These are phyloP conservation scores for Panaeolus papilionaceus DNA, from an alignment of 768 basidiomycete species.

Conservation along the genomic window DNA sequence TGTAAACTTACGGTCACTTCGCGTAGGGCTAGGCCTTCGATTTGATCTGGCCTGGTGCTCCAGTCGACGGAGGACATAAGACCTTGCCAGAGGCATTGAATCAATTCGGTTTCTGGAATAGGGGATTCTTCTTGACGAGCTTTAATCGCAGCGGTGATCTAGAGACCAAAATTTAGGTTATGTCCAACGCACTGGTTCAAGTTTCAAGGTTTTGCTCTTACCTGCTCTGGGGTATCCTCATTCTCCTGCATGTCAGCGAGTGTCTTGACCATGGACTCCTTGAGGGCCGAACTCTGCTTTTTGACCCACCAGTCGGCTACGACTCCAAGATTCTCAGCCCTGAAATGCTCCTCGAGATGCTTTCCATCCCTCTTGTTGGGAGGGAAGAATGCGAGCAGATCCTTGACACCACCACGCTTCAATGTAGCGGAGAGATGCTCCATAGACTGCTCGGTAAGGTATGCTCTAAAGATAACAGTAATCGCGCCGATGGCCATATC, in stretches of 20 bases:
- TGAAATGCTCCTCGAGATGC: slow-evolving; percentile 87
- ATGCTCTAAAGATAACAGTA: slow-evolving; percentile 81
- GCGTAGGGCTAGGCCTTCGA: slow-evolving; percentile 86
- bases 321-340: slow-evolving; percentile 73
- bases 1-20: slow-evolving; percentile 77
- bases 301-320: slow-evolving; percentile 96
- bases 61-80: slow-evolving; percentile 89
- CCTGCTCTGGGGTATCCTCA: slow-evolving; percentile 73
- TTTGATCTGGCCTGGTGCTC: slow-evolving; percentile 89
- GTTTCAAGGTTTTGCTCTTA: slow-evolving; percentile 37
- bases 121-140: slow-evolving; percentile 74
- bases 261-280: slow-evolving; percentile 74
- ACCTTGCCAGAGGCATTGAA: slow-evolving; percentile 92
- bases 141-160: slow-evolving; percentile 84
- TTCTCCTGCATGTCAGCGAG: slow-evolving; percentile 74
- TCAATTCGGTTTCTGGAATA: slow-evolving; percentile 85
- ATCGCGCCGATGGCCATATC: slow-evolving; percentile 81
- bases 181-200: slow-evolving; percentile 16
- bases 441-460: slow-evolving; percentile 83
- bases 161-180: background rate
- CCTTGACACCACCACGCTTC: slow-evolving; percentile 85
- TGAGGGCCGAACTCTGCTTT: slow-evolving; percentile 83
- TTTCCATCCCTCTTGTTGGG: slow-evolving; percentile 77
- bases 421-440: slow-evolving; percentile 87
- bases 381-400: slow-evolving; percentile 89